Conservation (phyloP, 306 rosid genomes). For the Pyrus communis region DNA sequence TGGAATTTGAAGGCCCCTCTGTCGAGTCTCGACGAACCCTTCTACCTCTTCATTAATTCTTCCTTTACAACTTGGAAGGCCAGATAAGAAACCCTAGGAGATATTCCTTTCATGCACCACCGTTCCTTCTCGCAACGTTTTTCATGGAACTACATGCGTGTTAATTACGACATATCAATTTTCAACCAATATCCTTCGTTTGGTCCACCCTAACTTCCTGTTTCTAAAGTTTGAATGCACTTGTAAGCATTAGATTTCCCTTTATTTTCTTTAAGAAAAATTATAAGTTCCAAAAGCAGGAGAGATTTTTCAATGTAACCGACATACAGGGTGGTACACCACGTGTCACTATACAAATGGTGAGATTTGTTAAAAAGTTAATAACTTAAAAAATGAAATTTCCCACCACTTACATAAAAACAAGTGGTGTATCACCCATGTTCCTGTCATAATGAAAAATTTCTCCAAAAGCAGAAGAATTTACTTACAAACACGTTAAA, state of each 20-base stretch:
- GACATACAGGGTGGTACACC: no score
- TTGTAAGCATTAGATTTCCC: background rate
- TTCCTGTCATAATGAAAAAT: no score
- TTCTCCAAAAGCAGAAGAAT: background rate
- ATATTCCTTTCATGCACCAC: background rate
- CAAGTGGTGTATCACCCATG: no score
- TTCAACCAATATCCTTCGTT: background rate
- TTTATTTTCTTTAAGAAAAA: background rate
- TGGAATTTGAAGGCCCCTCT: background rate
- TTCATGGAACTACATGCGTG: background rate
- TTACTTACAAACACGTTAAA: background rate
- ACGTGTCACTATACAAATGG: no score
- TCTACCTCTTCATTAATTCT: background rate
- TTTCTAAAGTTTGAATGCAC: background rate
- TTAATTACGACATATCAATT: background rate
- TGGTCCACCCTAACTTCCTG: constrained; percentile 1
- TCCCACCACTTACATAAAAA: no score
- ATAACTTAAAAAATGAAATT: no score
- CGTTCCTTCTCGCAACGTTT: background rate
- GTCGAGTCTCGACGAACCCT: background rate
- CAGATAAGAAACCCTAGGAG: background rate
- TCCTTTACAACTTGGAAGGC: background rate
- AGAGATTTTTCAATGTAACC: background rate
- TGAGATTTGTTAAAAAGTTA: no score
- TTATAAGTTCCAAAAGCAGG: background rate